Conservation (phyloP, 768 basidiomycete species). For the Tylopilus plumbeoviolaceoides region DNA sequence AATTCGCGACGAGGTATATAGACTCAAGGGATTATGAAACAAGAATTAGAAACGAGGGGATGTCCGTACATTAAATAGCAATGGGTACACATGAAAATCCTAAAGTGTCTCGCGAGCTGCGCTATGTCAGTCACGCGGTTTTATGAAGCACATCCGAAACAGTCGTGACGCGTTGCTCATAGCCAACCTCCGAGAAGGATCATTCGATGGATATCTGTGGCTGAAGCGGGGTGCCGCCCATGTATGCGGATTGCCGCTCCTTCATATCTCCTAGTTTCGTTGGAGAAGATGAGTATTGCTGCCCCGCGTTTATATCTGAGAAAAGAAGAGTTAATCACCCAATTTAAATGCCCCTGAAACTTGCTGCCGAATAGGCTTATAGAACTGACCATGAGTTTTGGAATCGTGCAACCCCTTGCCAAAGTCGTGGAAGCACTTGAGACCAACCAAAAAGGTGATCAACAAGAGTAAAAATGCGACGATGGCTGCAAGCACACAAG, state of each 20-base stretch:
- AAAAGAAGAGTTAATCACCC: slow-evolving; percentile 33
- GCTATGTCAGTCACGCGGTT: neutral
- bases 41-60: slow-evolving; percentile 16
- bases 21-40: slow-evolving; percentile 6
- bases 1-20: neutral
- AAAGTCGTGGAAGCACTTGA: slow-evolving; percentile 80
- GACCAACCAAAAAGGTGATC: slow-evolving; percentile 68
- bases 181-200: slow-evolving; percentile 6
- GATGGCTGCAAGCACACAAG: slow-evolving; percentile 46
- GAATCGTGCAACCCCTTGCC: slow-evolving; percentile 71
- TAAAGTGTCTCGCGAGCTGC: neutral
- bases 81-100: slow-evolving; percentile 9
- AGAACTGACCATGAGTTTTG: slow-evolving; percentile 69
- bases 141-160: slow-evolving; percentile 4
- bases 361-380: slow-evolving; percentile 30
- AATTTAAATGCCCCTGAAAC: slow-evolving; percentile 23
- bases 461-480: slow-evolving; percentile 72
- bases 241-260: slow-evolving; percentile 46
- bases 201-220: slow-evolving; percentile 79
- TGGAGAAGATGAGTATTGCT: slow-evolving; percentile 38
- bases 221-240: slow-evolving; percentile 41
- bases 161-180: slow-evolving; percentile 1
- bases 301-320: slow-evolving; percentile 47
- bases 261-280: slow-evolving; percentile 43
- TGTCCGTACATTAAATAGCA: slow-evolving; percentile 19